Conservation (phyloP, 2,329 filamentous ascomycete species). For the Helicocarpus griseus region DNA sequence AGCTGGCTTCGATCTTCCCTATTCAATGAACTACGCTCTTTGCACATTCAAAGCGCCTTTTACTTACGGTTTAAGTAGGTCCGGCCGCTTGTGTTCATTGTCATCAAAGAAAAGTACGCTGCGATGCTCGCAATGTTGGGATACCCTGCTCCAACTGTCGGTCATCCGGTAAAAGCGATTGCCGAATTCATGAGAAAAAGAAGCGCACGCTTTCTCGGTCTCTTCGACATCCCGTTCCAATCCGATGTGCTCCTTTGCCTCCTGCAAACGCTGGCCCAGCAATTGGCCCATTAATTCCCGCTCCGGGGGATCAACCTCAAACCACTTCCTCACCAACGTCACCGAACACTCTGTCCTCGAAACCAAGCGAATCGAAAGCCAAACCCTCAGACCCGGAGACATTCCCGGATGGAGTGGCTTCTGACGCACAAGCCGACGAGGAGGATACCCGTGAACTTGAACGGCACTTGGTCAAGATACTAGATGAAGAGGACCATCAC, state of each 20-base stretch:
- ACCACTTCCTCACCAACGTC: constrained; percentile 4
- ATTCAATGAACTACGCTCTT: too few relatives aligned
- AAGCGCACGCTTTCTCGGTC: constrained; percentile 35
- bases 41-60: too few relatives aligned
- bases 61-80: constrained; percentile 15
- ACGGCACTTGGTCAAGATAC: constrained; percentile 42
- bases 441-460: constrained; percentile 34
- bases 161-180: constrained; percentile 33
- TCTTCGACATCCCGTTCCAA: constrained; percentile 37
- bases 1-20: not conserved
- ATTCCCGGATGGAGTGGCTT: constrained; percentile 17
- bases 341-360: not conserved
- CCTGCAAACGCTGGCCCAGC: constrained; percentile 1
- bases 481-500: constrained; percentile 37
- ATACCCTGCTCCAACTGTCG: constrained; percentile 42
- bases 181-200: constrained; percentile 43
- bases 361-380: constrained; percentile 7
- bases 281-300: not conserved
- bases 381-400: constrained; percentile 13
- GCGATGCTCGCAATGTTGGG: constrained; percentile 40
- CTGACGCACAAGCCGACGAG: constrained; percentile 26
- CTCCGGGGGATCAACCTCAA: constrained; percentile 2
- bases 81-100: constrained; percentile 41
- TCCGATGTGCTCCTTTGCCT: constrained; percentile 30
- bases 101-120: constrained; percentile 43